Evolutionary conservation across 306 rosid genomes (phyloP), one percentile per base, ranked within the genome.

Genomic region (Pyrus pyrifolia): DNA sequence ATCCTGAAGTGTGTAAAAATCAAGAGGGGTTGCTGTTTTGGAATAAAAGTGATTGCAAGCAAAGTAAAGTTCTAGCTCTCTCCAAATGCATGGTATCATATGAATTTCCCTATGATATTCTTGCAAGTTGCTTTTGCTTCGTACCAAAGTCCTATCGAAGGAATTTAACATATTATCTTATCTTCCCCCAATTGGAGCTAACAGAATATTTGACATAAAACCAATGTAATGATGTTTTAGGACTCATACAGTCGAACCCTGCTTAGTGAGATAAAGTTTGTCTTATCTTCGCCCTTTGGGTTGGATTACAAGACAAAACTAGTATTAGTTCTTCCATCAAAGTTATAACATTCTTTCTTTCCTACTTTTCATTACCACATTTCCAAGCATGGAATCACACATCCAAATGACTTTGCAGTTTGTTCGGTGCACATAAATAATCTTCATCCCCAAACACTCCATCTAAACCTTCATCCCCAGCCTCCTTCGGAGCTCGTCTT

Each of bases 361-460:
- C 12, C 57, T 58, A n/a, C 71, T 83, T 80, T 80, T 53, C 4
- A n/a, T 67, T 76, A 72, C 73, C 84, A 44, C 75, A 61, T 57
- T 17, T 80, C 65, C 81, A 83, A 80, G 87, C 65, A 72, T 83
- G 78, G 87, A 80, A 83, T 83, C 70, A 58, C 3, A 31, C 17
- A 15, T 67, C 62, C 53, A 44, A 44, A 6, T 30, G 23, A 62
- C 46, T 42, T 38, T 58, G 12, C 22, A 29, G 5, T 52, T 71
- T 38, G 42, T 63, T 73, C 59, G 15, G 19, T 42, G 22, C 59
- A 53, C n/a, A 19, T 11, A 38, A 25, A 44, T 33, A 23, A 2
- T 67, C 58, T 17, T 23, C 17, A 42, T 42, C 45, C 3, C 45
- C 45, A 42, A 42, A 42, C 12, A 42, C 12, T 42, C 45, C 45